These are phyloP conservation scores for Rhodotorula sp. DNA, from an alignment of 1,284 basidiomycete genomes.

Conservation along the genomic window DNA sequence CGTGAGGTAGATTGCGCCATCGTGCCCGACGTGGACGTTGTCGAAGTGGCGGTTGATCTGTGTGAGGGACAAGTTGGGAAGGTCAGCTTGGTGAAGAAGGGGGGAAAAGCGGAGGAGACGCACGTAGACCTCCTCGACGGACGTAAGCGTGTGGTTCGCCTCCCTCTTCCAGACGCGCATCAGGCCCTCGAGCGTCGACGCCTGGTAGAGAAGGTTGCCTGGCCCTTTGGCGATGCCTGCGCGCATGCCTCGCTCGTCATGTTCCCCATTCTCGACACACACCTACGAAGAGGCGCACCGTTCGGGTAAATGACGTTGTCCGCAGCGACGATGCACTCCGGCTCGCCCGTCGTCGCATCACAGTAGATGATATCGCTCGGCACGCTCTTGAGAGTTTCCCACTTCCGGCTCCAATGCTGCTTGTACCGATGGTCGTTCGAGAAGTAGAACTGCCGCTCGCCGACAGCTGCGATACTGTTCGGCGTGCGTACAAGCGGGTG, in stretches of 20 bases:
- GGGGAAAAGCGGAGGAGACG: neutral
- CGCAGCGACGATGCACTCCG: constrained; percentile 37
- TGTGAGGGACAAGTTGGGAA: neutral
- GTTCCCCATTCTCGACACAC: no score
- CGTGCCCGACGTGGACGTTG: constrained; percentile 39
- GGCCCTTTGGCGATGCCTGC: constrained; percentile 37
- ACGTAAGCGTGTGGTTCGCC: constrained; percentile 34
- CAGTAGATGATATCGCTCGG: constrained; percentile 41
- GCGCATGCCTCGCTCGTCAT: neutral
- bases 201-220: constrained; percentile 34
- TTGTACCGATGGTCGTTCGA: constrained; percentile 69
- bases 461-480: constrained; percentile 67
- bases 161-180: constrained; percentile 34
- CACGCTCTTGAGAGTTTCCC: constrained; percentile 13
- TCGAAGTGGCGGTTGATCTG: constrained; percentile 36
- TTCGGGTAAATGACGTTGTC: constrained; percentile 41
- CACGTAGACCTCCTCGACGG: constrained; percentile 24
- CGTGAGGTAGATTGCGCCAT: constrained; percentile 35
- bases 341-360: constrained; percentile 11
- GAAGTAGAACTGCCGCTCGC: constrained; percentile 59
- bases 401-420: constrained; percentile 30
- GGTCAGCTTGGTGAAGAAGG: neutral
- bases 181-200: constrained; percentile 24
- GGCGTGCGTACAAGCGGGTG: constrained; percentile 65
- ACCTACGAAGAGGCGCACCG: constrained; percentile 2